Conservation (phyloP, 257 asterid genomes). For the Nicotiana attenuata region DNA sequence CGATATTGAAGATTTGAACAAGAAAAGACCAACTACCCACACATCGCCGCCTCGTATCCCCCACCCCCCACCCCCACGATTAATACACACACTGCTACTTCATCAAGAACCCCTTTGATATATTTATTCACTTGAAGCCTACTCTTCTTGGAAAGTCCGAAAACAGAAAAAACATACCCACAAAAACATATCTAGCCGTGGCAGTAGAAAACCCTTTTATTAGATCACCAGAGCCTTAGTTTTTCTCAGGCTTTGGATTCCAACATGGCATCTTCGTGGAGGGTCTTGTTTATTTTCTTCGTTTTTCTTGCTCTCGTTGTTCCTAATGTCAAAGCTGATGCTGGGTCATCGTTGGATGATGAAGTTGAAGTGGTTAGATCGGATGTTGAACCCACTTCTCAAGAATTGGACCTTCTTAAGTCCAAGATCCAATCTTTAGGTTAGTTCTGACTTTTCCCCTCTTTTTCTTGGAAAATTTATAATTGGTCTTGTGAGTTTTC, state of each 20-base stretch:
- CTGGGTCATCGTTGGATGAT: constrained; percentile 30
- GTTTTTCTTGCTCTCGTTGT: constrained; percentile 19
- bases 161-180: not conserved
- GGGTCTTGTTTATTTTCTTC: not conserved
- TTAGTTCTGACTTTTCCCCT: constrained; percentile 30
- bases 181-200: not conserved
- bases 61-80: not conserved
- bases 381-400: constrained; percentile 32
- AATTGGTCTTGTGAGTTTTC: not conserved
- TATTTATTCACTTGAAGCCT: not conserved
- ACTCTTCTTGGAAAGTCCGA: not conserved
- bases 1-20: not conserved
- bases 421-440: constrained; percentile 66
- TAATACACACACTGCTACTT: not conserved
- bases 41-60: not conserved
- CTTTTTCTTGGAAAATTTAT: not conserved
- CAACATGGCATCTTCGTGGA: not conserved
- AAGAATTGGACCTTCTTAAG: constrained; percentile 38
- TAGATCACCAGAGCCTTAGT: not conserved
- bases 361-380: constrained; percentile 38
- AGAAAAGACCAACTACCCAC: not conserved
- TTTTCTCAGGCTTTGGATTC: constrained; percentile 7
- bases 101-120: not conserved
- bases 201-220: not conserved
- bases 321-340: constrained; percentile 37